Evolutionary conservation across 306 rosid genomes (phyloP), one percentile per base, ranked within the genome.

Genomic region (Gastrolobium bilobum): DNA sequence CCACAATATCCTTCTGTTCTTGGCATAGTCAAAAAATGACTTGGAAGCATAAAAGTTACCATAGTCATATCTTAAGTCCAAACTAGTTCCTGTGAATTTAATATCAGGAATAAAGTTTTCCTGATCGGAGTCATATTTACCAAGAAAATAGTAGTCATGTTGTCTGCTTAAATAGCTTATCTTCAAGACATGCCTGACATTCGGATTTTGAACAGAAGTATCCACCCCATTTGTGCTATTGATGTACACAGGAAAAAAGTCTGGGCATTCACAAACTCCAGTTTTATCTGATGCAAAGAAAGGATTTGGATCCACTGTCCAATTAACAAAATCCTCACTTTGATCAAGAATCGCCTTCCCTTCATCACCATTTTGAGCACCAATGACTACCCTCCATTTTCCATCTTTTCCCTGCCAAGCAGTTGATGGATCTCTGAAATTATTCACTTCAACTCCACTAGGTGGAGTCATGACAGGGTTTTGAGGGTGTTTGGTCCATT

Each of bases 371-470:
- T 81, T 85, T 79, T 81, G 75, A 54, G 83, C 85, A 61, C 93
- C 93, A 40, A 90, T 9, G 0, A 90, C 34, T 46, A 86, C 83
- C 29, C 91, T 84, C 91, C 91, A 90, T 57, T 74, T 66, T 72
- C 83, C 75, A 60, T 87, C 88, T 1, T 63, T 68, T 71, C 90
- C 91, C 3, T 58, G 63, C 93, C 93, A 90, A 81, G 90, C 87
- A 83, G 90, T 90, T 31, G 91, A 84, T 39, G 93, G 93, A 85
- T 90, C 93, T 81, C 93, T 82, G 51, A 87, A 90, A 15, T 85
- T 68, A 46, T 37, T 2, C n/a, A 42, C 53, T 15, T 85, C 90
- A 47, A 84, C 84, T 31, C 74, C 87, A 56, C 3, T 67, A 1
- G 84, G 84, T 30, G 91, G 83, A 33, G 66, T 71, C 68, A 90